These are phyloP conservation scores for Aspergillus indologenus DNA, from an alignment of 495 filamentous ascomycete genomes.

Conservation along the genomic window DNA sequence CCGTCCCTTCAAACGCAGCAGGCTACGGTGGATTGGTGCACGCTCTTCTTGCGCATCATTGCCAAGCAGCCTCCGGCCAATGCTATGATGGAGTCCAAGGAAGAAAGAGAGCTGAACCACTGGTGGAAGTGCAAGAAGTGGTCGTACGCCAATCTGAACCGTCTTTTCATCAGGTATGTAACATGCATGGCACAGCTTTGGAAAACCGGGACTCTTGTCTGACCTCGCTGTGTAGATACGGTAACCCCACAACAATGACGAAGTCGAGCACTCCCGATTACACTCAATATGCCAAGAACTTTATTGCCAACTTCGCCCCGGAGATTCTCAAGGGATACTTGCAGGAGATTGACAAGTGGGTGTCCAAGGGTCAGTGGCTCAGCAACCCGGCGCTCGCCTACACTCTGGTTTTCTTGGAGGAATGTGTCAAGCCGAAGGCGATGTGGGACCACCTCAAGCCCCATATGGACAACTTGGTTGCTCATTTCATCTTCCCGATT, in stretches of 20 bases:
- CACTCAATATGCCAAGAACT: constrained; percentile 77
- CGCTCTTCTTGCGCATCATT: constrained; percentile 85
- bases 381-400: constrained; percentile 90
- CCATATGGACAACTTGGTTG: constrained; percentile 85
- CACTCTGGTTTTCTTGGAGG: constrained; percentile 89
- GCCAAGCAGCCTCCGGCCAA: constrained; percentile 76
- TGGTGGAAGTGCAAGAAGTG: constrained; percentile 99
- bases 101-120: constrained; percentile 87
- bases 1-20: constrained; percentile 70
- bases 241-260: constrained; percentile 69
- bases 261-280: constrained; percentile 69
- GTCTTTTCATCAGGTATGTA: constrained; percentile 83
- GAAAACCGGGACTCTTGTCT: constrained; percentile 9
- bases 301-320: constrained; percentile 87
- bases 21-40: constrained; percentile 89
- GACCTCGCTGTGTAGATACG: constrained; percentile 60
- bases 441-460: constrained; percentile 95
- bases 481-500: constrained; percentile 92
- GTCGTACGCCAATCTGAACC: constrained; percentile 95
- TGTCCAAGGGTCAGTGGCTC: constrained; percentile 88
- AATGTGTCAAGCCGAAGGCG: constrained; percentile 93
- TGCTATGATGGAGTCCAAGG: constrained; percentile 75
- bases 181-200: constrained; percentile 6
- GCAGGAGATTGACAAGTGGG: constrained; percentile 93
- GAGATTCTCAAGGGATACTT: constrained; percentile 94